A percentile compares a stretch with the other conserved stretches of the same genome.
phyloP scores from a whole-genome alignment of 768 basidiomycete genomes.

The Hemileccinum rubropunctum region DNA sequence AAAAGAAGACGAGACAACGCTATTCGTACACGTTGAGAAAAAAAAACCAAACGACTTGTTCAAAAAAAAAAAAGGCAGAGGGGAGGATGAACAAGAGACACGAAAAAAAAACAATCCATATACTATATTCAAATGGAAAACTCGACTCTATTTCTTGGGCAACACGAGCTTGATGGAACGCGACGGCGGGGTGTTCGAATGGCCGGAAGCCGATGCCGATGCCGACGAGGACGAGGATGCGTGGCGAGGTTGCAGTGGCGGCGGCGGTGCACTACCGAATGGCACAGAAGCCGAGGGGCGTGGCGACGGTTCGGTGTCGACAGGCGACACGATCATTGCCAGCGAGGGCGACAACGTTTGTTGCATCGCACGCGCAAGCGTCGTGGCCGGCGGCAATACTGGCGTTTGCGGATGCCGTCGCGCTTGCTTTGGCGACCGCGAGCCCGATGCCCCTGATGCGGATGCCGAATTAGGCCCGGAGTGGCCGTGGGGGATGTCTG shows the following conservation, averaged over 20 bases:
- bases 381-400: slow-evolving; percentile 23
- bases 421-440: slow-evolving; percentile 33
- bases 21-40: slow-evolving; percentile 14
- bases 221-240: not conserved
- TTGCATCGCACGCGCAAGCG: slow-evolving; percentile 31
- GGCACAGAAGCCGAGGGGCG: slow-evolving; percentile 29
- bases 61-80: not conserved
- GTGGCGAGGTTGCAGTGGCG: slow-evolving; percentile 1
- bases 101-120: not conserved
- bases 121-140: not conserved
- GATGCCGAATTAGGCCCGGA: not conserved
- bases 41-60: not conserved
- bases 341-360: slow-evolving; percentile 34
- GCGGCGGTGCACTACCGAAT: slow-evolving; percentile 12
- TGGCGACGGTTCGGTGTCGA: slow-evolving; percentile 33
- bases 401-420: slow-evolving; percentile 35
- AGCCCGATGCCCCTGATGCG: slow-evolving; percentile 15
- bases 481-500: slow-evolving; percentile 9
- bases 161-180: slow-evolving; percentile 31
- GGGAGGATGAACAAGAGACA: not conserved
- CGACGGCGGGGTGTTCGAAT: slow-evolving; percentile 28
- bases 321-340: slow-evolving; percentile 35
- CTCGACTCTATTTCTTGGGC: slow-evolving; percentile 28
- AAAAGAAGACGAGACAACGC: not conserved
- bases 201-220: slow-evolving; percentile 5